Conservation (phyloP, 768 basidiomycete genomes). For the Xanthoconium purpureum region DNA sequence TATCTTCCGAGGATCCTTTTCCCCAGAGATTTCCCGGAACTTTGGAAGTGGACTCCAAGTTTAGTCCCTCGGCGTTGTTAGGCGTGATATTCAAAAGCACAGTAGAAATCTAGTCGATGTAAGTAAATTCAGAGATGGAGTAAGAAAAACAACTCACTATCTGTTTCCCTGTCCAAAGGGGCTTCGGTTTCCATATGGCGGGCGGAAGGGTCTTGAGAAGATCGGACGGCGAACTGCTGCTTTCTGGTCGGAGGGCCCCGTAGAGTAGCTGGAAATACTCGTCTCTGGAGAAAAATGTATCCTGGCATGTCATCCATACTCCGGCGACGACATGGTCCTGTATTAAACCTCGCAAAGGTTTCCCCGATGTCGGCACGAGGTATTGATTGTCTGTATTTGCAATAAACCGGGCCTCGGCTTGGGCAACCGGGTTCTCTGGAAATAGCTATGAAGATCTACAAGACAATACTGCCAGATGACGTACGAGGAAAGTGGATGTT, state of each 20-base stretch:
- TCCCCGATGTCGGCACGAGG: constrained; percentile 97
- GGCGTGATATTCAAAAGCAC: constrained; percentile 92
- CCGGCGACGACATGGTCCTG: constrained; percentile 99
- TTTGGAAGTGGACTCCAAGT: constrained; percentile 83
- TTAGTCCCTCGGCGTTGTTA: constrained; percentile 70
- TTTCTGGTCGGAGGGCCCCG: constrained; percentile 89
- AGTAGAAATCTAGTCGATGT: constrained; percentile 74
- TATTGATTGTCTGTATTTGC: constrained; percentile 99
- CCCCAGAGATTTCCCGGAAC: constrained; percentile 88
- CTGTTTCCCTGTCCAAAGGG: constrained; percentile 98
- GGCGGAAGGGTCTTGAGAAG: constrained; percentile 83
- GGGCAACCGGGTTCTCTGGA: constrained; percentile 88
- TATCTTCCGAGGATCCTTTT: constrained; percentile 72
- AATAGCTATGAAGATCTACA: neutral
- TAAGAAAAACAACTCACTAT: constrained; percentile 55
- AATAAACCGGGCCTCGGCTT: constrained; percentile 90
- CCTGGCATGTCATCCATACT: constrained; percentile 98
- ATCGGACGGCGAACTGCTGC: constrained; percentile 51
- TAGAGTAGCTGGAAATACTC: constrained; percentile 96
- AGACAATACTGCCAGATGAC: constrained; percentile 26
- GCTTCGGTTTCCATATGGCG: constrained; percentile 84
- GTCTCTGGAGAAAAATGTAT: constrained; percentile 91
- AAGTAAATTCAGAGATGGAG: neutral
- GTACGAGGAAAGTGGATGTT: constrained; percentile 98
- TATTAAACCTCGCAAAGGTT: constrained; percentile 94